phyloP scores from a whole-genome alignment of 352 stramenopile genomes.

The Globisporangium echinulatum region DNA sequence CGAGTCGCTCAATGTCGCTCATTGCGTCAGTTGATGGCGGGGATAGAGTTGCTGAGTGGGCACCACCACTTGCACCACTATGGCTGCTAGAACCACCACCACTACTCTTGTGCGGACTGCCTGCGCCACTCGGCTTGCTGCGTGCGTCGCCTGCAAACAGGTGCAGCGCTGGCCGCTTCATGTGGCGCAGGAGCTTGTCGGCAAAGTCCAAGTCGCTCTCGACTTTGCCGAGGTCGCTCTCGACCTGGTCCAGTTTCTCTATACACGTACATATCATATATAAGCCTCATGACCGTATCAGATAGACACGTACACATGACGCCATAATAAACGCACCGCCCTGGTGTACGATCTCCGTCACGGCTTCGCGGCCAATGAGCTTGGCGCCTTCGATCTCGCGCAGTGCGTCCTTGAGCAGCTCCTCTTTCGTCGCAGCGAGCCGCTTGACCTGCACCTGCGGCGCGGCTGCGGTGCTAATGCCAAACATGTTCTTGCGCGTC shows the following conservation, averaged over 20 bases:
- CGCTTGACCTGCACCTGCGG: slow-evolving; percentile 68
- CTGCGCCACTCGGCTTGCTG: slow-evolving; percentile 10
- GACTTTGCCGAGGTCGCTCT: slow-evolving; percentile 50
- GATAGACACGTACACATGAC: too few species aligned
- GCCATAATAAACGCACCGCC: slow-evolving; percentile 24
- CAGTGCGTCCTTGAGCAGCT: slow-evolving; percentile 64
- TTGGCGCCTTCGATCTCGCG: slow-evolving; percentile 70
- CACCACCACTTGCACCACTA: background rate
- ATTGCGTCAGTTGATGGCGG: slow-evolving; percentile 7
- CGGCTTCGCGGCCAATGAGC: slow-evolving; percentile 54
- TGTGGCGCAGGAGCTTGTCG: slow-evolving; percentile 64
- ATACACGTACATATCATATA: background rate
- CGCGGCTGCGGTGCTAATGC: slow-evolving; percentile 34
- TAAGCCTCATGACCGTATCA: too few species aligned
- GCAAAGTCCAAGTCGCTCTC: slow-evolving; percentile 61
- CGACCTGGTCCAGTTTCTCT: slow-evolving; percentile 73
- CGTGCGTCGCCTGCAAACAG: slow-evolving; percentile 47
- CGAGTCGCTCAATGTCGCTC: slow-evolving; percentile 57
- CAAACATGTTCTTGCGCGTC: slow-evolving; percentile 47
- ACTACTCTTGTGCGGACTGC: background rate
- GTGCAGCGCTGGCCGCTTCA: slow-evolving; percentile 66
- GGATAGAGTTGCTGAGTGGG: too few species aligned
- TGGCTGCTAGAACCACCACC: background rate
- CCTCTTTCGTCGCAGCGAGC: slow-evolving; percentile 47
- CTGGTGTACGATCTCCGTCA: slow-evolving; percentile 67